Evolutionary conservation across 2,329 filamentous ascomycete genomes (phyloP).

Genomic region (Fusarium keratoplasticum): DNA sequence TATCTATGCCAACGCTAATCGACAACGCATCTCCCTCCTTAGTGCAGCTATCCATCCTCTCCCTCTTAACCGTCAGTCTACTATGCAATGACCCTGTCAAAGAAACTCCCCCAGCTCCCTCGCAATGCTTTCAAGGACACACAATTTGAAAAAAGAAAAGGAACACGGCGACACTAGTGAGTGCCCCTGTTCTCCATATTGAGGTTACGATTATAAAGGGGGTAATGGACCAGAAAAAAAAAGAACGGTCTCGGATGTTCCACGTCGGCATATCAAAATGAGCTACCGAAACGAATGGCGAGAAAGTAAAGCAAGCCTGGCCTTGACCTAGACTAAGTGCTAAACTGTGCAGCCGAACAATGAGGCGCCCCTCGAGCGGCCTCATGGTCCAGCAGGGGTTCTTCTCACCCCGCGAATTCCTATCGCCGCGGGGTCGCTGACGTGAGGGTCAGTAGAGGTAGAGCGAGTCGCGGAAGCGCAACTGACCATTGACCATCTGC

Average conservation of each 20-base stretch:
- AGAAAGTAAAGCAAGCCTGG: slow-evolving; percentile 12
- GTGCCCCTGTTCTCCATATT: slow-evolving; percentile 15
- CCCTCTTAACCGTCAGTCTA: slow-evolving; percentile 26
- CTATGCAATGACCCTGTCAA: slow-evolving; percentile 38
- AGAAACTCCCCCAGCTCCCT: slow-evolving; percentile 44
- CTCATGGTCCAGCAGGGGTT: slow-evolving; percentile 25
- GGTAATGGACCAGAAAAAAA: slow-evolving; percentile 18
- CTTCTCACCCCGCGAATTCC: slow-evolving; percentile 52
- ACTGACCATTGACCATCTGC: slow-evolving; percentile 73
- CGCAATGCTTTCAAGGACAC: slow-evolving; percentile 41
- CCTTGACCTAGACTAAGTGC: neutral
- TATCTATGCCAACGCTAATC: slow-evolving; percentile 29
- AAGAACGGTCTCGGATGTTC: slow-evolving; percentile 13
- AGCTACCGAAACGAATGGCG: slow-evolving; percentile 10
- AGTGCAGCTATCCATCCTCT: slow-evolving; percentile 12
- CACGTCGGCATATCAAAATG: slow-evolving; percentile 5
- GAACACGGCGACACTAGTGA: neutral
- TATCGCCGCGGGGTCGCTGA: slow-evolving; percentile 61
- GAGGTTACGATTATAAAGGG: slow-evolving; percentile 9
- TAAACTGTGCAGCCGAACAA: neutral
- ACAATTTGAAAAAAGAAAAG: slow-evolving; percentile 16
- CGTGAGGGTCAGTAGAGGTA: slow-evolving; percentile 56
- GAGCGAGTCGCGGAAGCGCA: slow-evolving; percentile 56
- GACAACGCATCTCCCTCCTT: slow-evolving; percentile 11
- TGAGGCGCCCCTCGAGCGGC: slow-evolving; percentile 14